Percentiles rank a stretch among this genome's conserved stretches.
Conservation (phyloP, 768 basidiomycete species). For the Trametes villosa region DNA sequence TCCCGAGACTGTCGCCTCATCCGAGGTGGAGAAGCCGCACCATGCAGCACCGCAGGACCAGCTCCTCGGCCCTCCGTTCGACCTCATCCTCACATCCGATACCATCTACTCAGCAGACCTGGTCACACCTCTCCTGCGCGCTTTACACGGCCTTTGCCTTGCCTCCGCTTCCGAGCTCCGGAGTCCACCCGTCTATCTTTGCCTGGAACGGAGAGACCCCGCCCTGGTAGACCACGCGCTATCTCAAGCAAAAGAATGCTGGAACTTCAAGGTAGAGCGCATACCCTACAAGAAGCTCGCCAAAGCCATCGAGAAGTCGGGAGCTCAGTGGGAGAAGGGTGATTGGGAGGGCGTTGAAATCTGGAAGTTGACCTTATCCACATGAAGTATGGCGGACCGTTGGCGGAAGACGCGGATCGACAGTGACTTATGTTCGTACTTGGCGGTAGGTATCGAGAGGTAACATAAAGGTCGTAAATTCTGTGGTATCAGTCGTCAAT, state of each 20-base stretch:
- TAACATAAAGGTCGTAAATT: not conserved
- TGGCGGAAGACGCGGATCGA: not conserved
- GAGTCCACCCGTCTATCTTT: slow-evolving; percentile 59
- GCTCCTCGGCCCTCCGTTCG: slow-evolving; percentile 59
- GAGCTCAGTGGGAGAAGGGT: slow-evolving; percentile 60
- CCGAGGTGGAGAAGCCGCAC: slow-evolving; percentile 2
- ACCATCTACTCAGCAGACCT: slow-evolving; percentile 73
- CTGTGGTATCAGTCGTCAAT: slow-evolving; percentile 2
- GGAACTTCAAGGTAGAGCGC: slow-evolving; percentile 62
- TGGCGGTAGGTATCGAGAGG: not conserved
- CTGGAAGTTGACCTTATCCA: slow-evolving; percentile 53
- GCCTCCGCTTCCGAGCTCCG: slow-evolving; percentile 37
- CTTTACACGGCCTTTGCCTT: slow-evolving; percentile 58
- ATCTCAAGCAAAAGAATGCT: slow-evolving; percentile 52
- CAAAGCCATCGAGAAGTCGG: slow-evolving; percentile 62
- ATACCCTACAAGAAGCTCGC: slow-evolving; percentile 61
- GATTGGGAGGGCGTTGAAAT: slow-evolving; percentile 88
- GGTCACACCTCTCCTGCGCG: slow-evolving; percentile 68
- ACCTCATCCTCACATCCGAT: slow-evolving; percentile 82
- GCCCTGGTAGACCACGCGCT: slow-evolving; percentile 62
- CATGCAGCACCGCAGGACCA: slow-evolving; percentile 6
- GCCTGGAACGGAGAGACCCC: slow-evolving; percentile 81
- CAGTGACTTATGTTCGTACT: not conserved
- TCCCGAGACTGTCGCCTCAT: slow-evolving; percentile 18
- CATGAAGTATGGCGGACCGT: not conserved